Base-by-base conservation (phyloP, 2,329 filamentous ascomycete genomes). In the Aspergillus thermomutatus region DNA sequence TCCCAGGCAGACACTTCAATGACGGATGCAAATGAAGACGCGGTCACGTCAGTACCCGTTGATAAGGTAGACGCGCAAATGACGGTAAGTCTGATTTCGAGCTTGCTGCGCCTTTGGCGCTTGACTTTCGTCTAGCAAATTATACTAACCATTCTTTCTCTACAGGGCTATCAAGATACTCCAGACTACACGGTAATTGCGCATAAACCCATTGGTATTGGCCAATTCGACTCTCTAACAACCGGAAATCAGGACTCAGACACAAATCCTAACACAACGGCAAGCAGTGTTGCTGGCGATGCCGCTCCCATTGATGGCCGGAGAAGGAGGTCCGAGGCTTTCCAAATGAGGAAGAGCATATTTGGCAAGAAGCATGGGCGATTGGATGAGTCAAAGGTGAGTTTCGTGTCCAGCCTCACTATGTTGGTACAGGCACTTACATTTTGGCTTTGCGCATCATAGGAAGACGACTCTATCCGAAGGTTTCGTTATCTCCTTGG, bases 391-490 rank as follows among this genome's bases (percentile, higher is more conserved):
- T 96, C 90, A 50, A 97, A 96, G 86, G 91, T 93, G 81, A 54
- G 77, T 56, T 52, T 45, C 6, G 43, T 34, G 10, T 21, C 31
- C 26, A 49, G 7, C 28, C 21, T 17, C 49, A 48, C 7, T 10
- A 7, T 23, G n/a, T 25, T 11, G 14, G 11, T 3, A 25, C 27
- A 21, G n/a, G 51, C 49, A 37, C 63, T 68, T 27, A 70, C 56
- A n/a, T 23, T 47, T 47, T n/a, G 41, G 31, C 14, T 37, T 8
- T 51, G 4, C 10, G 48, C 19, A 26, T 46, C 59, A 41, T 54
- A 93, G 90, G 93, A 97, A 79, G 91, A 97, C 80, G 93, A 97
- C 70, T 95, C 91, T 0, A 91, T 97, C 69, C 87, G 93, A 66
- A 84, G 94, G 72, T 99, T 99, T 73, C 88, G 92, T 62, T 99